Evolutionary conservation across 768 basidiomycete genomes (phyloP).

Genomic region (Mycena venus): DNA sequence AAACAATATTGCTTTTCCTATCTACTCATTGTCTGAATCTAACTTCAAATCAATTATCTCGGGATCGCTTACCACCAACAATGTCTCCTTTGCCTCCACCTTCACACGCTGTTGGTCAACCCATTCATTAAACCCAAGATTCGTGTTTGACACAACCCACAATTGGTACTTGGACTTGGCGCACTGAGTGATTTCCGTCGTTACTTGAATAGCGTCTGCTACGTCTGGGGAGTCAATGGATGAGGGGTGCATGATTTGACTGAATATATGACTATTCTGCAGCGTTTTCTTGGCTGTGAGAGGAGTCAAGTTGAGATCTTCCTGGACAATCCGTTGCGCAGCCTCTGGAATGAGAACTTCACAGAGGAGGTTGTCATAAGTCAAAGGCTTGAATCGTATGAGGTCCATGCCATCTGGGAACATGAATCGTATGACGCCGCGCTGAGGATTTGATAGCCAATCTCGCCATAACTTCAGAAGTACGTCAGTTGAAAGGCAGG

Average conservation of each 20-base stretch:
- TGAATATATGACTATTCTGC: neutral
- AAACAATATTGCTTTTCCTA: too few species aligned
- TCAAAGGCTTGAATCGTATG: neutral
- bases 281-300: neutral
- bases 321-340: neutral
- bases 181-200: too few species aligned
- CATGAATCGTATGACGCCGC: neutral
- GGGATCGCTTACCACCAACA: too few species aligned
- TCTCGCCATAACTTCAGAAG: slow-evolving; percentile 16
- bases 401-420: slow-evolving; percentile 3
- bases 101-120: too few species aligned
- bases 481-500: neutral
- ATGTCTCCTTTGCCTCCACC: too few species aligned
- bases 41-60: too few species aligned
- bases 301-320: neutral
- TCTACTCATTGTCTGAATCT: too few species aligned
- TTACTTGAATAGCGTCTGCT: too few species aligned
- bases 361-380: neutral
- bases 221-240: too few species aligned
- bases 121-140: too few species aligned
- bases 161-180: too few species aligned
- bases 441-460: slow-evolving; percentile 6
- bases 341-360: slow-evolving; percentile 10
- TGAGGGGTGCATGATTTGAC: neutral
- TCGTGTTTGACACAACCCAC: too few species aligned